A percentile compares a stretch with the other conserved stretches of the same genome.
Conservation (phyloP, 1,139 yeast species). For the Lodderomyces jiufengensis region DNA sequence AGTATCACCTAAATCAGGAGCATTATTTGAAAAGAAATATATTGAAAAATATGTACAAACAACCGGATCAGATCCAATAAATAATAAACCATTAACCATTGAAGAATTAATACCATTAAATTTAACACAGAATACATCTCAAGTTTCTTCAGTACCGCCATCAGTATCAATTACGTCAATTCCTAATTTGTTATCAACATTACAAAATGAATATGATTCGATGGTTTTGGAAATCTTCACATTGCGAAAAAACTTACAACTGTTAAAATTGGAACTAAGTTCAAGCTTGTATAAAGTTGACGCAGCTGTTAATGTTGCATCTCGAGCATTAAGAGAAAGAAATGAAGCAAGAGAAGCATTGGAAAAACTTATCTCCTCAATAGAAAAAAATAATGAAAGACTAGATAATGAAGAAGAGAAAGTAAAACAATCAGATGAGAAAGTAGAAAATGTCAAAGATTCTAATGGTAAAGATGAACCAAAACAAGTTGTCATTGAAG, state of each 20-base stretch:
- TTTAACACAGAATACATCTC: not conserved
- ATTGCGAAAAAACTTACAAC: slow-evolving; percentile 65
- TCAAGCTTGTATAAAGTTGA: slow-evolving; percentile 79
- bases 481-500: slow-evolving; percentile 17
- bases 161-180: slow-evolving; percentile 61
- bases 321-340: slow-evolving; percentile 65
- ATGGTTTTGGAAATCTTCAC: slow-evolving; percentile 77
- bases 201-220: slow-evolving; percentile 91
- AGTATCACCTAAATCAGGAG: slow-evolving; percentile 68
- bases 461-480: slow-evolving; percentile 4
- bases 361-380: slow-evolving; percentile 38
- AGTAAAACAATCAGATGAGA: too few relatives aligned
- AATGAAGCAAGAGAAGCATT: slow-evolving; percentile 68
- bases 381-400: slow-evolving; percentile 3
- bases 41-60: slow-evolving; percentile 61
- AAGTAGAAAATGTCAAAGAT: not conserved
- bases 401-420: slow-evolving; percentile 6
- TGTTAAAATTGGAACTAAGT: slow-evolving; percentile 69
- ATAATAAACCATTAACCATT: slow-evolving; percentile 52
- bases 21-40: slow-evolving; percentile 64
- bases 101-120: slow-evolving; percentile 59
- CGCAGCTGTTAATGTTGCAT: slow-evolving; percentile 86
- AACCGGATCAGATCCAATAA: slow-evolving; percentile 73
- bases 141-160: slow-evolving; percentile 28
- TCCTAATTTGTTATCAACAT: slow-evolving; percentile 68